A percentile compares a stretch with the other conserved stretches of the same genome.
phyloP scores from a whole-genome alignment of 1,284 basidiomycete species.

The Tylopilus sp. region DNA sequence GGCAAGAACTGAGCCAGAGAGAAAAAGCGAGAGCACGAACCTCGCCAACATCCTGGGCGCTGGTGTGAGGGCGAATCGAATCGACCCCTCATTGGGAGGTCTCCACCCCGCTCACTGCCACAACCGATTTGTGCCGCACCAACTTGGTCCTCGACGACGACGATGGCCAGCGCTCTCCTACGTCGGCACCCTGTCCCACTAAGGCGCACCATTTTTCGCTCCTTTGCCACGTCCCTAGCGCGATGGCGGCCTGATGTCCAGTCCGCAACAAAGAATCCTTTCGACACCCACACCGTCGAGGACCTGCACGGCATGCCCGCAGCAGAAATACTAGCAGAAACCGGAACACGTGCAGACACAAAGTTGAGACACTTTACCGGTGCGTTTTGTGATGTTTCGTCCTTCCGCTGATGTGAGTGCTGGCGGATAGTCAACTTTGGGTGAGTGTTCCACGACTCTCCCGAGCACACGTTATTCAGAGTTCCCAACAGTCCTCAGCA shows the following conservation, averaged over 20 bases:
- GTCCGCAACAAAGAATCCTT: constrained; percentile 43
- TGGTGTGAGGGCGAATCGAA: constrained; percentile 13
- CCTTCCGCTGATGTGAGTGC: constrained; percentile 7
- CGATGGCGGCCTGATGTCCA: constrained; percentile 25
- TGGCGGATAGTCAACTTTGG: constrained; percentile 82
- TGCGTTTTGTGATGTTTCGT: constrained; percentile 37
- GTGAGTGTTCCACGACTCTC: constrained; percentile 37
- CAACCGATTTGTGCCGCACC: constrained; percentile 27
- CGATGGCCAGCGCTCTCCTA: constrained; percentile 36
- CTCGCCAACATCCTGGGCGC: constrained; percentile 4
- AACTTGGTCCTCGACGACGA: constrained; percentile 18
- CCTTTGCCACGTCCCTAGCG: constrained; percentile 28
- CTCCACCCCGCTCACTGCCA: constrained; percentile 15
- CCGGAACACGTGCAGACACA: constrained; percentile 69
- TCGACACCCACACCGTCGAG: constrained; percentile 72
- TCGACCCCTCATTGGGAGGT: constrained; percentile 29
- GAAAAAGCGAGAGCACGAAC: constrained; percentile 3
- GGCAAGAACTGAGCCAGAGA: constrained; percentile 35
- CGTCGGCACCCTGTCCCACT: constrained; percentile 43
- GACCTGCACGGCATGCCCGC: constrained; percentile 77
- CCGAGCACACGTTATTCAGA: neutral
- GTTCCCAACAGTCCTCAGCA: constrained; percentile 77
- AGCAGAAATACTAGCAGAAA: constrained; percentile 74
- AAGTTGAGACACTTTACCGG: constrained; percentile 91
- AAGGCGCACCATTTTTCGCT: constrained; percentile 22